Conservation (phyloP, 1,139 yeast genomes). For the Candida sanyaensis region DNA sequence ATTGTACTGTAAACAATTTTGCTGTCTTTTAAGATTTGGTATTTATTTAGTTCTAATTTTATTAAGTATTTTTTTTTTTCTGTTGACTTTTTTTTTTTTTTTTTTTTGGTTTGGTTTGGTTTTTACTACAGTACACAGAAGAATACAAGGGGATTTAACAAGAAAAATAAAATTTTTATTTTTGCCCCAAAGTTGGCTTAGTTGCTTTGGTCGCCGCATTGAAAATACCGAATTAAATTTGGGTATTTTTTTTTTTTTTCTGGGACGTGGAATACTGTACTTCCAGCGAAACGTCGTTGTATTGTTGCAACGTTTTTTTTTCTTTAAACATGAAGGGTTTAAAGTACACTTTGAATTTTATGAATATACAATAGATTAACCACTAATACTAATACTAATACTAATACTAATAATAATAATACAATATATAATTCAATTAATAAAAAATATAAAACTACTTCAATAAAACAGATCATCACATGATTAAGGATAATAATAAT, state of each 20-base stretch:
- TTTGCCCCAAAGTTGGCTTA: no score
- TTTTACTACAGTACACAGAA: neutral
- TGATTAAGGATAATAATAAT: neutral
- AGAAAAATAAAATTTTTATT: no score
- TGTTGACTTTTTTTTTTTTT: neutral
- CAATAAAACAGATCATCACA: neutral
- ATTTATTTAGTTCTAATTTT: neutral
- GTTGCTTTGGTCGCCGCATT: no score
- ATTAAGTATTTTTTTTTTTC: neutral
- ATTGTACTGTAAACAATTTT: conserved; percentile 1
- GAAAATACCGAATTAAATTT: no score
- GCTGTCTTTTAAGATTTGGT: conserved; percentile 2
- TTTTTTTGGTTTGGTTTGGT: neutral
- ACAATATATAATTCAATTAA: conserved; percentile 1
- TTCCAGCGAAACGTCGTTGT: no score
- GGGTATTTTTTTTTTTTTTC: neutral
- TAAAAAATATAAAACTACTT: neutral
- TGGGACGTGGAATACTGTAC: neutral
- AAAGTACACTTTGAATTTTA: no score
- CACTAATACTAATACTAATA: no score
- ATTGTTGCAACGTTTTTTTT: no score
- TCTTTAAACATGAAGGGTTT: no score
- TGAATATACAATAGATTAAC: no score
- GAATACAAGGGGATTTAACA: neutral
- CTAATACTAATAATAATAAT: neutral